These are phyloP conservation scores for Cladosporium sp. DNA, from an alignment of 2,329 filamentous ascomycete species.

Conservation along the genomic window DNA sequence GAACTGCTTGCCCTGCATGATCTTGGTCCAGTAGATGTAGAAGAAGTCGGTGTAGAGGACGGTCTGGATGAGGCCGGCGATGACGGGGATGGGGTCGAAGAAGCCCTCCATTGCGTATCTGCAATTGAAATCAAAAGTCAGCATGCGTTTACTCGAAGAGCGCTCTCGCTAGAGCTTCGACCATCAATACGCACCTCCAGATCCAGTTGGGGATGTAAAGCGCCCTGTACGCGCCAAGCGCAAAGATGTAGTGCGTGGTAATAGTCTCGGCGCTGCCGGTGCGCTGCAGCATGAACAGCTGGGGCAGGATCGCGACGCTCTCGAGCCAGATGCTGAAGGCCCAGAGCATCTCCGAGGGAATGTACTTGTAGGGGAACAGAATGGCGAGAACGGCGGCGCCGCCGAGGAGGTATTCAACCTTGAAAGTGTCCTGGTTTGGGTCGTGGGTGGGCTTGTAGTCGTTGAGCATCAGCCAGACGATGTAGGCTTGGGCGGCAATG, in stretches of 20 bases:
- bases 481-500: constrained; percentile 86
- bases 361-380: constrained; percentile 83
- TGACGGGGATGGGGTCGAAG: constrained; percentile 81
- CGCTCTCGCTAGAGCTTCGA: too few relatives aligned
- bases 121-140: not conserved
- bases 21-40: constrained; percentile 98
- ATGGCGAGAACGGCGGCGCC: constrained; percentile 77
- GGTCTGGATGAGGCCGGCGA: constrained; percentile 90
- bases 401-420: constrained; percentile 88
- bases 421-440: constrained; percentile 95
- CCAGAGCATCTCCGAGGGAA: constrained; percentile 81
- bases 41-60: constrained; percentile 98
- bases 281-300: constrained; percentile 96
- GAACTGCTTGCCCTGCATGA: constrained; percentile 56
- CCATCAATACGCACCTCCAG: constrained; percentile 51
- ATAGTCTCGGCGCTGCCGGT: constrained; percentile 99
- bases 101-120: constrained; percentile 77
- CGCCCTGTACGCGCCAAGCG: constrained; percentile 84
- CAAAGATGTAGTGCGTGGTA: constrained; percentile 96
- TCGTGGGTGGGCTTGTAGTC: constrained; percentile 98
- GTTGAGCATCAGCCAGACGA: constrained; percentile 96
- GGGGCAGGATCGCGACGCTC: constrained; percentile 91
- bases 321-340: constrained; percentile 98
- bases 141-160: not conserved
- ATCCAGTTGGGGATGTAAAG: constrained; percentile 99